phyloP scores from a whole-genome alignment of 129 eudicot species.

The Smallanthus sonchifolius region DNA sequence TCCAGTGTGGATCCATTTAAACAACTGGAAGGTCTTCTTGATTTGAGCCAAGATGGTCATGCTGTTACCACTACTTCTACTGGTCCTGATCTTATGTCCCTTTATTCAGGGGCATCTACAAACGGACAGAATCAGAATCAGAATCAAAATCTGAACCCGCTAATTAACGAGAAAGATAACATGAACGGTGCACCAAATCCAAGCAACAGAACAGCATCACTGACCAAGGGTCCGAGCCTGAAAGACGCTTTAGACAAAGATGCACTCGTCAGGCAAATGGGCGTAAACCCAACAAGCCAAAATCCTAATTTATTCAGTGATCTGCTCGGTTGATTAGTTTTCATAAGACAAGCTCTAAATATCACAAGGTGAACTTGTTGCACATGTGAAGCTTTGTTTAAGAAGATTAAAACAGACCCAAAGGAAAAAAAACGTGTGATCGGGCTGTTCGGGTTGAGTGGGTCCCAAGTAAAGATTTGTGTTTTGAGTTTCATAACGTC shows the following conservation, averaged over 20 bases:
- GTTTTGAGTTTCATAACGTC: conserved; percentile 11
- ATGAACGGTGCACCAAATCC: background rate
- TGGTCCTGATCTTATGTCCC: conserved; percentile 60
- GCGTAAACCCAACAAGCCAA: conserved; percentile 79
- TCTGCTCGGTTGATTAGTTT: conserved; percentile 58
- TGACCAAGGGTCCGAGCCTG: conserved; percentile 73
- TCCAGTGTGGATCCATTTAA: conserved; percentile 59
- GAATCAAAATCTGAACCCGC: background rate
- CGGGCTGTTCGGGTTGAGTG: conserved; percentile 18
- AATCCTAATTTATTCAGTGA: conserved; percentile 93
- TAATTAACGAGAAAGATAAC: background rate
- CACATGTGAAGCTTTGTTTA: background rate
- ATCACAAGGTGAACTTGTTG: conserved; percentile 17
- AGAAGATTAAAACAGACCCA: conserved; percentile 6
- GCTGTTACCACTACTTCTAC: conserved; percentile 29
- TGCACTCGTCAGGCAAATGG: conserved; percentile 87
- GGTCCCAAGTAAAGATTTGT: conserved; percentile 5
- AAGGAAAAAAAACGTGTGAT: conserved; percentile 6
- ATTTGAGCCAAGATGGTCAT: conserved; percentile 40
- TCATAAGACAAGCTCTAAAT: background rate
- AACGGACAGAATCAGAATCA: conserved; percentile 30
- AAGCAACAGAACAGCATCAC: conserved; percentile 35
- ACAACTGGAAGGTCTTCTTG: conserved; percentile 89
- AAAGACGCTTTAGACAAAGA: conserved; percentile 81
- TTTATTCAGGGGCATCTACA: conserved; percentile 52